Conservation (phyloP, 306 rosid species). For the Lathyrus aphaca region DNA sequence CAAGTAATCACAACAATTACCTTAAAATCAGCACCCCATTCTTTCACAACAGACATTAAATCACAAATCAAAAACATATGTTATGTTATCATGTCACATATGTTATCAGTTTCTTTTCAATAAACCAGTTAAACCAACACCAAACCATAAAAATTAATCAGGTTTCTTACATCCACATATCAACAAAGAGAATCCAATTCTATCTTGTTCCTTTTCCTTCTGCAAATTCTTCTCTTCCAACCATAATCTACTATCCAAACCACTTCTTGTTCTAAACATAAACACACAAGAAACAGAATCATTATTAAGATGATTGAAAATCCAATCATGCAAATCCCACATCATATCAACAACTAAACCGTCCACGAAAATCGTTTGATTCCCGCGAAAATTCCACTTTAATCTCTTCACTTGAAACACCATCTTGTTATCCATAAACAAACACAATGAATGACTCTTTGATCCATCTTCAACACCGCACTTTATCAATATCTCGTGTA, state of each 20-base stretch:
- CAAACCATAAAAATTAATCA: constrained; percentile 34
- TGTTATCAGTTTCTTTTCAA: background rate
- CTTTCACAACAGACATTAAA: background rate
- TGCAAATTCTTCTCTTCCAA: constrained; percentile 70
- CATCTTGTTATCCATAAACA: constrained; percentile 63
- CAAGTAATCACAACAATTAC: background rate
- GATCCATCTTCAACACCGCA: constrained; percentile 52
- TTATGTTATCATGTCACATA: background rate
- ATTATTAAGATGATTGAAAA: constrained; percentile 46
- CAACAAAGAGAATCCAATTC: constrained; percentile 64
- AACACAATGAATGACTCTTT: constrained; percentile 47
- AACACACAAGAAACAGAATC: constrained; percentile 55
- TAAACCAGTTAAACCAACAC: background rate
- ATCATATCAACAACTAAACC: constrained; percentile 87
- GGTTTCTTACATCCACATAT: constrained; percentile 72
- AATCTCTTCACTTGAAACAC: constrained; percentile 72
- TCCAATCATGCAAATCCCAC: constrained; percentile 98
- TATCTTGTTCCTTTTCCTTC: constrained; percentile 46
- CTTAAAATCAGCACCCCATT: background rate
- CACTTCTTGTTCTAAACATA: constrained; percentile 87
- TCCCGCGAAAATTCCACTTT: constrained; percentile 95
- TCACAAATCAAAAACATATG: background rate
- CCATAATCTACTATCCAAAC: constrained; percentile 82
- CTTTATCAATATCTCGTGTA: constrained; percentile 70
- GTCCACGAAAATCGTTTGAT: constrained; percentile 78